phyloP scores from a whole-genome alignment of 805 yeast species.

The Alloascoidea hylecoeti region DNA sequence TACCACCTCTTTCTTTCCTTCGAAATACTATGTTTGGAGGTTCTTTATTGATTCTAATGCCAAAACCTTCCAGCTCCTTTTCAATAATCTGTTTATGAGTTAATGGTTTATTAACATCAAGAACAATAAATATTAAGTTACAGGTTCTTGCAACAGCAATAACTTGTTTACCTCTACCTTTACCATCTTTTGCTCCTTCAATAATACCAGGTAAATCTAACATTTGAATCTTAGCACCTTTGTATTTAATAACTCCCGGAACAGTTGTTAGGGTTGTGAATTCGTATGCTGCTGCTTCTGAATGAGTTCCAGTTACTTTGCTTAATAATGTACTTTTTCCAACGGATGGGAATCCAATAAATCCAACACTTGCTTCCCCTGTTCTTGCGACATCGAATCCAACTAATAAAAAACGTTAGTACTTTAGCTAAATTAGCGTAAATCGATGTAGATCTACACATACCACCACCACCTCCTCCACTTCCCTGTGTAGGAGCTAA shows the following conservation, averaged over 20 bases:
- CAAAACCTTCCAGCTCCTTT: constrained; percentile 93
- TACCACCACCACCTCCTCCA: constrained; percentile 83
- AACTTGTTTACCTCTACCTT: constrained; percentile 97
- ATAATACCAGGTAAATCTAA: constrained; percentile 96
- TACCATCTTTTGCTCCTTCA: constrained; percentile 96
- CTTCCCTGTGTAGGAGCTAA: constrained; percentile 55
- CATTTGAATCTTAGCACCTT: constrained; percentile 97
- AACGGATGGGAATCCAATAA: constrained; percentile 97
- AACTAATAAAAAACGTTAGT: constrained; percentile 13
- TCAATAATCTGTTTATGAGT: constrained; percentile 91
- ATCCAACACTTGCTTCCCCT: constrained; percentile 95
- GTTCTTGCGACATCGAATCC: constrained; percentile 99
- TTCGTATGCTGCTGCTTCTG: constrained; percentile 96
- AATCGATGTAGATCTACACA: constrained; percentile 3
- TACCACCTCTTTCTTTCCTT: constrained; percentile 93
- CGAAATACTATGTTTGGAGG: constrained; percentile 90
- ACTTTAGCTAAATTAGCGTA: background rate
- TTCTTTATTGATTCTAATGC: constrained; percentile 80
- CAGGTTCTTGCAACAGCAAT: constrained; percentile 99
- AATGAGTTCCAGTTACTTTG: constrained; percentile 87
- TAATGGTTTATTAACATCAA: constrained; percentile 93
- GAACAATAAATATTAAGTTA: constrained; percentile 79
- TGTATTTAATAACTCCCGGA: constrained; percentile 90
- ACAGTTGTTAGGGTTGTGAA: constrained; percentile 96
- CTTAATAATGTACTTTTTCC: constrained; percentile 65